Percentiles rank a stretch among this genome's conserved stretches.
These are phyloP conservation scores for Batkoa obscura DNA, from an alignment of 371 early-diverging fungal species.

Conservation along the genomic window DNA sequence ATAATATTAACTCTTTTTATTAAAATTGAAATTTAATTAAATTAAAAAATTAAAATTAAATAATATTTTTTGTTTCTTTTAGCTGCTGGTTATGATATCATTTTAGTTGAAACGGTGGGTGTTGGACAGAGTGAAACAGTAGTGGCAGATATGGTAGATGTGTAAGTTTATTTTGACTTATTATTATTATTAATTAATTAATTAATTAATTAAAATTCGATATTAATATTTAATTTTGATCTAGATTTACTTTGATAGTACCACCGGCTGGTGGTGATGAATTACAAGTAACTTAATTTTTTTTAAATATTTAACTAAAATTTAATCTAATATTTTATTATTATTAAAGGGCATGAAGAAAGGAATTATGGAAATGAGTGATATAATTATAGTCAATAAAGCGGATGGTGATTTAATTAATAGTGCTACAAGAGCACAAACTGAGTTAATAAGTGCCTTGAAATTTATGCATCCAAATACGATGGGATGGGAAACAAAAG, in stretches of 20 bases:
- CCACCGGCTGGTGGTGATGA: constrained; percentile 14
- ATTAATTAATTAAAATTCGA: too few relatives aligned
- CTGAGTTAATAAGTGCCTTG: constrained; percentile 38
- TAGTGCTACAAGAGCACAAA: constrained; percentile 37
- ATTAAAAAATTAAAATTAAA: too few relatives aligned
- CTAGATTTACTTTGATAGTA: constrained; percentile 11
- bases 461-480: constrained; percentile 25
- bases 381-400: constrained; percentile 59
- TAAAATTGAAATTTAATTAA: too few relatives aligned
- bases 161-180: constrained; percentile 21
- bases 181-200: too few relatives aligned
- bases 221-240: too few relatives aligned
- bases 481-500: constrained; percentile 19
- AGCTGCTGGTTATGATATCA: constrained; percentile 57
- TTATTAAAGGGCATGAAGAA: constrained; percentile 45
- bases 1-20: too few relatives aligned
- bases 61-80: too few relatives aligned
- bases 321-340: not conserved
- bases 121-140: constrained; percentile 69
- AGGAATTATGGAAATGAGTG: constrained; percentile 63
- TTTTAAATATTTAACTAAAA: not conserved
- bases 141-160: constrained; percentile 71
- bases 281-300: constrained; percentile 4
- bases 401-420: constrained; percentile 41
- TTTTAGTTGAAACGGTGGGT: constrained; percentile 63